These are phyloP conservation scores for Mycosarcoma maydis DNA, from an alignment of 1,284 basidiomycete genomes.

Conservation along the genomic window DNA sequence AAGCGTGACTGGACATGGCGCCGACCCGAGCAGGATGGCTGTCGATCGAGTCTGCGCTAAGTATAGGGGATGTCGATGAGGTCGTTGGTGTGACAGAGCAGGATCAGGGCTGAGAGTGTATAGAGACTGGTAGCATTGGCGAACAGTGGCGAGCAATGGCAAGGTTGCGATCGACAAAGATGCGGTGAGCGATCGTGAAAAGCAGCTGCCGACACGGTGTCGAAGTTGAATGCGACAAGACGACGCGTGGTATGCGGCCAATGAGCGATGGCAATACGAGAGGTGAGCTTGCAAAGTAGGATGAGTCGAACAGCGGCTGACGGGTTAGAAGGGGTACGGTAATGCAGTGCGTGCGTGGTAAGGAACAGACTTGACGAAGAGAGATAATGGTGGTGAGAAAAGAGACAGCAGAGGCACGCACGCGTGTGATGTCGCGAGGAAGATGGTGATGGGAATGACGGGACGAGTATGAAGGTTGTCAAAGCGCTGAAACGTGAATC, in stretches of 20 bases:
- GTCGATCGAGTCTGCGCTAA: neutral
- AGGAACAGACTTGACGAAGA: neutral
- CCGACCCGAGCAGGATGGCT: neutral
- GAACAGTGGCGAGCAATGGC: no score
- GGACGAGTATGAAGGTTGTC: neutral
- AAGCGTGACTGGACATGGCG: slow-evolving; percentile 53
- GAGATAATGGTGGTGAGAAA: slow-evolving; percentile 2
- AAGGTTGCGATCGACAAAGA: neutral
- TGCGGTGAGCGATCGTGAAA: neutral
- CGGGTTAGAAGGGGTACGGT: no score
- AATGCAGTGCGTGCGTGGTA: no score
- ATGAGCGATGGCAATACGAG: no score
- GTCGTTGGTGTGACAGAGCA: neutral
- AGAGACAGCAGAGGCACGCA: no score
- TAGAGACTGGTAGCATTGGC: slow-evolving; percentile 6
- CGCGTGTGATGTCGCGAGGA: no score
- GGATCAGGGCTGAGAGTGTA: slow-evolving; percentile 6
- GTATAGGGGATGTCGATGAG: slow-evolving; percentile 1
- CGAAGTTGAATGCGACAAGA: no score
- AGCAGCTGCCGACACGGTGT: no score
- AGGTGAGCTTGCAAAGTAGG: no score
- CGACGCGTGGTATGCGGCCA: no score
- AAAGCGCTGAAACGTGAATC: neutral
- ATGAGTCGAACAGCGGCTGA: no score
- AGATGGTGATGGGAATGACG: slow-evolving; percentile 18